Conservation (phyloP, 2,329 filamentous ascomycete species). For the Tolypocladium ophioglossoides region DNA sequence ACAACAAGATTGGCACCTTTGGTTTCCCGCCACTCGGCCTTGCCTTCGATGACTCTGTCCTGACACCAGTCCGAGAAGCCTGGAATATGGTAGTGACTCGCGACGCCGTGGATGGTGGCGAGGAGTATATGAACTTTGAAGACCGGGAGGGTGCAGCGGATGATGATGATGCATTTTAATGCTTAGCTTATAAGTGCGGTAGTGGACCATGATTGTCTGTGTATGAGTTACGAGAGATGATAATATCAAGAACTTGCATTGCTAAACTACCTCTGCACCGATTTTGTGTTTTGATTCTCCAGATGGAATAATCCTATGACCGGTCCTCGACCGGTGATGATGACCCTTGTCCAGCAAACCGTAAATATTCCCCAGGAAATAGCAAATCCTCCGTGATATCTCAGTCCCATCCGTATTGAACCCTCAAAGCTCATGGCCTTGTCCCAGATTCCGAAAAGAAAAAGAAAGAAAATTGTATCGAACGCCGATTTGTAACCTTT, state of each 20-base stretch:
- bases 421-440: background rate
- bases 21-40: conserved; percentile 52
- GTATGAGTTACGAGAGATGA: background rate
- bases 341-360: background rate
- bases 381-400: background rate
- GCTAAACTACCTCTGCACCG: background rate
- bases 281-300: background rate
- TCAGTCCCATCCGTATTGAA: background rate
- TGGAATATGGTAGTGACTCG: conserved; percentile 57
- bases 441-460: background rate
- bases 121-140: conserved; percentile 65
- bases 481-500: background rate
- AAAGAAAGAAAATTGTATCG: background rate
- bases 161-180: conserved; percentile 47
- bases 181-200: conserved; percentile 13
- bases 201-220: background rate
- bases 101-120: conserved; percentile 29
- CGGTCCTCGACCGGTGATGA: background rate
- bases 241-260: background rate
- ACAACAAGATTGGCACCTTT: conserved; percentile 42
- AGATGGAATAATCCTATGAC: background rate
- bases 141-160: conserved; percentile 55
- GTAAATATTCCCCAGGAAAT: background rate
- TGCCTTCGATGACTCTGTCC: conserved; percentile 59
- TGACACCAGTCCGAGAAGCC: conserved; percentile 56